Conservation (phyloP, 164 flowering plant species). For the Aristolochia contorta region DNA sequence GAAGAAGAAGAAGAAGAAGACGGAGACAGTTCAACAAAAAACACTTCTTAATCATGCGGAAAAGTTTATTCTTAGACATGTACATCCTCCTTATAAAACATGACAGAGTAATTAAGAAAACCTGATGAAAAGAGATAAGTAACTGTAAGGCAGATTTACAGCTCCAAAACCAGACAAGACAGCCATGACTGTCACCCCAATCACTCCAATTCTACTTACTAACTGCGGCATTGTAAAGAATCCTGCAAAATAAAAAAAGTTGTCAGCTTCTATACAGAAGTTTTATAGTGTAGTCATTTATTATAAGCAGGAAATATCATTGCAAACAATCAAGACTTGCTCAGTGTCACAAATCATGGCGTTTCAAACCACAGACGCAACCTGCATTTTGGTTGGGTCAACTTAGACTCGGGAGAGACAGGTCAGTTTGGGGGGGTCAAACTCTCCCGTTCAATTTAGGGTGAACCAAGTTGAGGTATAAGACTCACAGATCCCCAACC, state of each 20-base stretch:
- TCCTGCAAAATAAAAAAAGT: constrained; percentile 29
- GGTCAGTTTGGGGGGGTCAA: too few species aligned
- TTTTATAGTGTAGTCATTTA: neutral
- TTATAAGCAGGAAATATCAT: neutral
- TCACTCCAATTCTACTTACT: constrained; percentile 95
- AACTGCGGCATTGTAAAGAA: constrained; percentile 93
- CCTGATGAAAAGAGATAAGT: constrained; percentile 94
- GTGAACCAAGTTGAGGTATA: too few species aligned
- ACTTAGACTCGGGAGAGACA: too few species aligned
- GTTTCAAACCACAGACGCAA: too few species aligned
- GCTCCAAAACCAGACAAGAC: constrained; percentile 98
- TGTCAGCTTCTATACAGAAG: neutral
- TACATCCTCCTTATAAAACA: neutral
- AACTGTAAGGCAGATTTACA: constrained; percentile 95
- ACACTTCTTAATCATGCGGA: neutral
- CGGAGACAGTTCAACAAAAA: neutral
- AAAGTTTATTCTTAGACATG: neutral
- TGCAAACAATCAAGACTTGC: too few species aligned
- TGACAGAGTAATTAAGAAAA: constrained; percentile 9
- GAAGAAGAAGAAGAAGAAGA: neutral
- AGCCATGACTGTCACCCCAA: constrained; percentile 98
- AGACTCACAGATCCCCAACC: too few species aligned
- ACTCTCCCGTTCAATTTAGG: too few species aligned
- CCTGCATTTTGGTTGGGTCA: too few species aligned
- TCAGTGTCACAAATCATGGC: too few species aligned